Percentiles rank a stretch among this genome's conserved stretches.
phyloP scores from a whole-genome alignment of 805 yeast species.

The Jamesozyma gamospora region DNA sequence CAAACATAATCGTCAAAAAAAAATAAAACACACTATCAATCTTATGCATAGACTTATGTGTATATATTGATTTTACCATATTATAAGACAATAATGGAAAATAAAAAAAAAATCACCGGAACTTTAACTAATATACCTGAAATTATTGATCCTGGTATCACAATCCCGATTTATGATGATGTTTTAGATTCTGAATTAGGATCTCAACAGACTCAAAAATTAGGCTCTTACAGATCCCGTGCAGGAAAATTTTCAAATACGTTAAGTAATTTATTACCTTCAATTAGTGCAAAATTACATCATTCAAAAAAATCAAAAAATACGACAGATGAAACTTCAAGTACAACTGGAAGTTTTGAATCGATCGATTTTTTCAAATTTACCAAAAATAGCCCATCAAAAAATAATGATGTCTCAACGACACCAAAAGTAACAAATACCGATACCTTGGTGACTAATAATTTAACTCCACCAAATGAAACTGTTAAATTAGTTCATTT shows the following conservation, averaged over 20 bases:
- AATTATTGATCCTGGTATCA: constrained; percentile 27
- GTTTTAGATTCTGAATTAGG: constrained; percentile 7
- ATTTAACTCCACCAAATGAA: constrained; percentile 24
- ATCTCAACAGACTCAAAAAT: constrained; percentile 18
- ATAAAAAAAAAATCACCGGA: constrained; percentile 1
- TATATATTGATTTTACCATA: too few relatives aligned
- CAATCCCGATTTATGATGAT: constrained; percentile 28
- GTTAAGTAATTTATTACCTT: constrained; percentile 28
- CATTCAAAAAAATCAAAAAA: constrained; percentile 15
- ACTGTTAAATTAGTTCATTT: constrained; percentile 19
- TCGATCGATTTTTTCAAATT: constrained; percentile 12
- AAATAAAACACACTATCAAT: too few relatives aligned
- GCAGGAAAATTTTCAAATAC: constrained; percentile 32
- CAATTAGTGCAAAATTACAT: constrained; percentile 30
- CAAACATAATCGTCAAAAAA: too few relatives aligned
- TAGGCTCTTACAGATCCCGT: constrained; percentile 29
- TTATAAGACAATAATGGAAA: constrained; percentile 10
- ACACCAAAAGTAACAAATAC: constrained; percentile 5
- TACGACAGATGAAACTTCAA: constrained; percentile 5
- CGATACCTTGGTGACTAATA: constrained; percentile 12
- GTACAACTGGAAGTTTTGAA: constrained; percentile 9
- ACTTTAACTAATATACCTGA: constrained; percentile 21
- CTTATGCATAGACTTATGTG: too few relatives aligned
- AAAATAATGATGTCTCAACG: not conserved
- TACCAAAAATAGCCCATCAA: constrained; percentile 6